Evolutionary conservation across 176 grass and related monocot species (phyloP).

Genomic region (Cocos nucifera): DNA sequence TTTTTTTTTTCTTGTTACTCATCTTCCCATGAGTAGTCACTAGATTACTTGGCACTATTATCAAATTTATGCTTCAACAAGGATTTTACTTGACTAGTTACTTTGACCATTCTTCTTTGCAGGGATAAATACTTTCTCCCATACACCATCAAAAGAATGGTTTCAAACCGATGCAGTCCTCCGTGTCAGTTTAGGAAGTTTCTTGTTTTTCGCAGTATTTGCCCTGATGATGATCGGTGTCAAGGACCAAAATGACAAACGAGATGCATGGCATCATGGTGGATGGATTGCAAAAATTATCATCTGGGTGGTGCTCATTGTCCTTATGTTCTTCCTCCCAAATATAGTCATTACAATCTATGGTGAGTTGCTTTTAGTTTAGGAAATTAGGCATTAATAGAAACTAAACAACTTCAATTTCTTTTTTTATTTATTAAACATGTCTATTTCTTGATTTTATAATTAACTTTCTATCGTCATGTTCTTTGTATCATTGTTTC

Average conservation of each 20-base stretch:
- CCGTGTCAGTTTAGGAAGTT: conserved; percentile 86
- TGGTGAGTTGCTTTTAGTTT: conserved; percentile 36
- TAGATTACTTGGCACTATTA: too few species aligned
- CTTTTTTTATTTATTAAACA: too few species aligned
- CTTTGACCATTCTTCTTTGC: conserved; percentile 12
- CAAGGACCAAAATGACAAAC: conserved; percentile 82
- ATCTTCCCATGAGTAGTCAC: too few species aligned
- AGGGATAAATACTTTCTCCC: conserved; percentile 45
- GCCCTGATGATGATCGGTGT: conserved; percentile 81
- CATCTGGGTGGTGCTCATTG: conserved; percentile 71
- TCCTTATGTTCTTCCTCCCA: conserved; percentile 87
- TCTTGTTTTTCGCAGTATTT: conserved; percentile 85
- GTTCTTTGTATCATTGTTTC: too few species aligned
- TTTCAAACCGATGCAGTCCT: conserved; percentile 90
- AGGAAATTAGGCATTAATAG: too few species aligned
- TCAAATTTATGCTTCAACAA: too few species aligned
- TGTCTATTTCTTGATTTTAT: too few species aligned
- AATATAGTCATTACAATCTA: conserved; percentile 79
- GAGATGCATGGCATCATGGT: conserved; percentile 91
- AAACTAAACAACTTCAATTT: too few species aligned
- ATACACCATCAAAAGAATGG: conserved; percentile 64
- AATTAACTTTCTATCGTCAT: too few species aligned
- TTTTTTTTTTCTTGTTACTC: too few species aligned
- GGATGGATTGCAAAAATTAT: conserved; percentile 80
- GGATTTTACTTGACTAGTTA: too few species aligned